Evolutionary conservation across 164 flowering plant genomes (phyloP), one percentile per base, ranked within the genome.

Genomic region (Litsea cubeba): DNA sequence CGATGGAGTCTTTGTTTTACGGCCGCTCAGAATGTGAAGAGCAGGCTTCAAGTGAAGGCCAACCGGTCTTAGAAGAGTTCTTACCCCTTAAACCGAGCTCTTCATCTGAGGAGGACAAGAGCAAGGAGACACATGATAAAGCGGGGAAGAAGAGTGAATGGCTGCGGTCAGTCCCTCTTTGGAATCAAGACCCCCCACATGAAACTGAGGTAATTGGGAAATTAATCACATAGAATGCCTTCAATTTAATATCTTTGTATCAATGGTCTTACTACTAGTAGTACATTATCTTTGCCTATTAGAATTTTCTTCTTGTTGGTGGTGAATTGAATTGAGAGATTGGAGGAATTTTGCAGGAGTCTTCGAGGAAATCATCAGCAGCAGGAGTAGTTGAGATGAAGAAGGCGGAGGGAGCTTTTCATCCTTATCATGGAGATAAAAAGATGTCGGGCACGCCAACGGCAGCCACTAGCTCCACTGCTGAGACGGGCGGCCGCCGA

Each of bases 141-240:
- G 68, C 76, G 2, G 74, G n/a, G 25, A 80, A 80, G 76, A 90
- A 87, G 77, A 82, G 86, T 0, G 93, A 91, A 64, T 90, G 97
- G 97, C 85, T 93, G 68, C 88, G 84, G 82, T 93, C 97, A 76
- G 94, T 80, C 74, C 95, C 86, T 76, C 69, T 91, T 2, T 90
- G 95, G 95, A 91, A 86, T 75, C 89, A 83, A 74, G 78, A 86
- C 68, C 77, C 90, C 68, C 88, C 84, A 63, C 15, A 63, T 5
- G 46, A 6, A 40, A 40, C 10, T 40, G 46, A 40, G 46, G 46
- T 40, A 40, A 40, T 40, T 40, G 46, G 46, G 10, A 40, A 11
- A 40, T 5, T 1, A 8, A 40, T 40, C 46, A 7, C 46, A 40
- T 40, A 7, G 11, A 40, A 40, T 7, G 10, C 10, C 46, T 40